Evolutionary conservation across 192 early-diverging fungal species (phyloP), one percentile per base, ranked within the genome.

Genomic region (Coemansia erecta): DNA sequence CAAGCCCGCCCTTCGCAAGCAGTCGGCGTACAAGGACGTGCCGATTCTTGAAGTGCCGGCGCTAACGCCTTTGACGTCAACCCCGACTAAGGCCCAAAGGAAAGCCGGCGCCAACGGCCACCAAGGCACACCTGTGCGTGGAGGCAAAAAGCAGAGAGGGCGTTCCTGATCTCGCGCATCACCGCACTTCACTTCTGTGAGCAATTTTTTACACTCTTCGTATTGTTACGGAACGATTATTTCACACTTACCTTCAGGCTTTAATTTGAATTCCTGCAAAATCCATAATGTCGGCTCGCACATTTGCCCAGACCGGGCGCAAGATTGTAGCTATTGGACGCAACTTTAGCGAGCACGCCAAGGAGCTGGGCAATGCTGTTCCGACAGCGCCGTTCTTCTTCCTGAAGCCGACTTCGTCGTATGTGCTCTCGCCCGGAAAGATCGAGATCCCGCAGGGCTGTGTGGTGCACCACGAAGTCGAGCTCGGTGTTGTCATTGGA

Each of bases 301-400:
- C 56, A 31, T 79, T 79, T 52, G 68, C 81, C 28, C 54, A 66
- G 9, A 62, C 66, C n/a, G 88, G 90, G 15, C 86, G 90, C 59
- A 96, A 95, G 71, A 96, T 98, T 54, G 83, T 98, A 21, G 94
- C 89, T 56, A 95, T 98, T 50, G 94, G 95, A 17, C 75, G 95
- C 13, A 95, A 95, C 83, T 98, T 82, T 65, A 85, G 89, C 57
- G 91, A 94, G 50, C 96, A 98, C 63, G 95, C 96, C 26, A 91
- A 92, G 61, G 94, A 98, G 72, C 85, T 98, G 12, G 89, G 88
- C 18, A 96, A 93, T 73, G 83, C 89, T n/a, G 89, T 96, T 18
- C 96, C 96, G 0, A 89, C 73, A 40, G 61, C 81, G 9, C 96
- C 96, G 18, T 88, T 96, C 64, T 91, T 94, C 70, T 98, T 98